Evolutionary conservation across 2,329 filamentous ascomycete species (phyloP), one percentile per base, ranked within the genome.

Genomic region (Parastagonospora nodorum): DNA sequence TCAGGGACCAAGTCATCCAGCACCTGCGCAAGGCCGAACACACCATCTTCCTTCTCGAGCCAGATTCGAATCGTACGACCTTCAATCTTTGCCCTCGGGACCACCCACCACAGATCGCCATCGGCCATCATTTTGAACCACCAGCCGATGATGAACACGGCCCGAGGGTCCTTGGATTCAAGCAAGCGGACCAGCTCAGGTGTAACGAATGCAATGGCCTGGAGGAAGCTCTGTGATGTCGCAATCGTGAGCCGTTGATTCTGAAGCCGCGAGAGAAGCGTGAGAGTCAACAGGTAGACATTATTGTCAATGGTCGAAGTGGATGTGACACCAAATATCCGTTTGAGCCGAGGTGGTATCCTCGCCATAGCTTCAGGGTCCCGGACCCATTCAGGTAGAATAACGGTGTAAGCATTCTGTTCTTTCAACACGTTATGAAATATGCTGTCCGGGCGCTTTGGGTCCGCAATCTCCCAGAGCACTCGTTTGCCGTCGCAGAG

Each of bases 401-500:
- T 30, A 5, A 49, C 11, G 15, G 49, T 47, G 4, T 40, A 28
- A 7, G 37, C 16, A 11, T 53, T 51, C 44, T 64, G 50, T 8
- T 67, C 60, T 42, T 63, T 62, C 8, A 58, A 48, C 9, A 77
- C 59, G 0, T 53, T 33, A 39, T 72, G 56, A 57, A 84, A 84
- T 2, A 80, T 54, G 45, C 80, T 82, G 14, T 80, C 78, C 0
- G 72, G 58, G 8, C 80, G 72, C 4, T 74, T 51, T 0, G 82
- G 80, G 42, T 85, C 74, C 1, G 79, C 73, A 0, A 85, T 63
- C 1, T 75, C 63, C 78, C 79, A 85, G 1, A 87, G 73, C 4
- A 77, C 75, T 45, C 74, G 77, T 67, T 87, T 87, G 0, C 82
- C 82, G 10, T 82, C 77, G 50, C 75, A 78, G 64, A 87, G 77